Evolutionary conservation across 2,329 filamentous ascomycete species (phyloP).

Genomic region (Colletotrichum falcatum): DNA sequence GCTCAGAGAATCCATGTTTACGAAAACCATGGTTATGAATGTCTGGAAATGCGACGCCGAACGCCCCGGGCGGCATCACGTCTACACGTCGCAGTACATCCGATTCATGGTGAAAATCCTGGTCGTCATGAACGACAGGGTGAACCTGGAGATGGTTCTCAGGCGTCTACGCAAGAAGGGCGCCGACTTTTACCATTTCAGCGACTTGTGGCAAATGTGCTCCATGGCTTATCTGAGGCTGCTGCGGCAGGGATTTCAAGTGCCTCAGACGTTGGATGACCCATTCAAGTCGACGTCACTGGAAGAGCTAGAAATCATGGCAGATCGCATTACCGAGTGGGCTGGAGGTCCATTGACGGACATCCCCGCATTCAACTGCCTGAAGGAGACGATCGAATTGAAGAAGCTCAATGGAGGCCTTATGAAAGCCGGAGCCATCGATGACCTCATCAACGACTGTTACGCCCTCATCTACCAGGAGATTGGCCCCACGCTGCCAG

Average conservation of each 20-base stretch:
- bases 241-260: slow-evolving; percentile 61
- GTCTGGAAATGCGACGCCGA: slow-evolving; percentile 96
- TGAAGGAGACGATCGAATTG: slow-evolving; percentile 69
- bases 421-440: slow-evolving; percentile 87
- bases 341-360: slow-evolving; percentile 54
- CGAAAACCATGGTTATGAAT: slow-evolving; percentile 93
- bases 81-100: slow-evolving; percentile 90
- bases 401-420: slow-evolving; percentile 85
- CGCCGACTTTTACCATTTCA: slow-evolving; percentile 77
- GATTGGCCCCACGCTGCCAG: slow-evolving; percentile 70
- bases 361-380: slow-evolving; percentile 62
- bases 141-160: slow-evolving; percentile 81
- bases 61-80: slow-evolving; percentile 85
- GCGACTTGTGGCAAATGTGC: slow-evolving; percentile 69
- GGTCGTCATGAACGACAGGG: slow-evolving; percentile 78
- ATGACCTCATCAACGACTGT: slow-evolving; percentile 92
- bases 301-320: slow-evolving; percentile 69
- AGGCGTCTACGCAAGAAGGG: slow-evolving; percentile 85
- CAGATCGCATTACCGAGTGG: slow-evolving; percentile 68
- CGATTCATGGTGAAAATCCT: slow-evolving; percentile 83
- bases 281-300: slow-evolving; percentile 65
- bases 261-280: slow-evolving; percentile 62
- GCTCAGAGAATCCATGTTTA: slow-evolving; percentile 80
- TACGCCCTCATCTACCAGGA: slow-evolving; percentile 83
- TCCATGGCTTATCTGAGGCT: slow-evolving; percentile 66